phyloP scores from a whole-genome alignment of 2,329 filamentous ascomycete species.

The Nothophaeocryptopus gaeumannii region DNA sequence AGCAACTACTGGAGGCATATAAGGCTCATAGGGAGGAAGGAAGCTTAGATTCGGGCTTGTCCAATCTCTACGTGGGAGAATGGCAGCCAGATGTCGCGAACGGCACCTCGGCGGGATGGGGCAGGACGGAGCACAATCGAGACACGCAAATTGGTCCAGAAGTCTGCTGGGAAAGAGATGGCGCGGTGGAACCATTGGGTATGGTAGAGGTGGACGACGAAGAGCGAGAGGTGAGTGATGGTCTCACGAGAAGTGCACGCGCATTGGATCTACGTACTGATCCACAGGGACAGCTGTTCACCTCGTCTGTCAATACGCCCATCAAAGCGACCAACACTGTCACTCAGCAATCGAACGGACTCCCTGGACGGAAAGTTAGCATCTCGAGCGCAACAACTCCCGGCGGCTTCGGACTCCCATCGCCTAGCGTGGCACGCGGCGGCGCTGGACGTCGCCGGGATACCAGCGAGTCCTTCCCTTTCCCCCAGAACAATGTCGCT shows the following conservation, averaged over 20 bases:
- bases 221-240: slow-evolving; percentile 57
- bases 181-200: slow-evolving; percentile 67
- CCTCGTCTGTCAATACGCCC: slow-evolving; percentile 86
- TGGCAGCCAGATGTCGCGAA: slow-evolving; percentile 78
- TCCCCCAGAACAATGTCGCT: slow-evolving; percentile 49
- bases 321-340: slow-evolving; percentile 74
- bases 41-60: slow-evolving; percentile 62
- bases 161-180: slow-evolving; percentile 81
- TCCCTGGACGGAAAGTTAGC: slow-evolving; percentile 76
- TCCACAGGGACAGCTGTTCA: slow-evolving; percentile 61
- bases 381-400: slow-evolving; percentile 67
- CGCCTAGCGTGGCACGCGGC: slow-evolving; percentile 71
- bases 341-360: slow-evolving; percentile 52
- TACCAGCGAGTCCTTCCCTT: slow-evolving; percentile 68
- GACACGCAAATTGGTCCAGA: slow-evolving; percentile 77
- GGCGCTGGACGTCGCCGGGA: slow-evolving; percentile 69
- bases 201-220: slow-evolving; percentile 69
- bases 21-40: slow-evolving; percentile 55
- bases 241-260: background rate
- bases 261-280: slow-evolving; percentile 11
- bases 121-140: slow-evolving; percentile 69
- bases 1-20: slow-evolving; percentile 74
- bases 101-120: slow-evolving; percentile 62
- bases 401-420: slow-evolving; percentile 65
- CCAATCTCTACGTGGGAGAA: slow-evolving; percentile 66